phyloP scores from a whole-genome alignment of 768 basidiomycete species.

The Boletus coccyginus region DNA sequence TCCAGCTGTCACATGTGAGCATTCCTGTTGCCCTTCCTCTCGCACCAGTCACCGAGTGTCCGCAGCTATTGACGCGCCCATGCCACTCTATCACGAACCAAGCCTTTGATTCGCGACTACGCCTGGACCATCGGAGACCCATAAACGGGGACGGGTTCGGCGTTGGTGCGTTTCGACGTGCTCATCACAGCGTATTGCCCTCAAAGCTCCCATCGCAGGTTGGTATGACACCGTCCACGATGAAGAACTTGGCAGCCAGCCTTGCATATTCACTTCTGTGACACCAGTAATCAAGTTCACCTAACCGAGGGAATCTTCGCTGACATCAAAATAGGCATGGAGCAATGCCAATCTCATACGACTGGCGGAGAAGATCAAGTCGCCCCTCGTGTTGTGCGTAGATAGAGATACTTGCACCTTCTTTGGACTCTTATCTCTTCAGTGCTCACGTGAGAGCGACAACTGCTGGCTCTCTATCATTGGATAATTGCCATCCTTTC shows the following conservation, averaged over 20 bases:
- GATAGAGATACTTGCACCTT: background rate
- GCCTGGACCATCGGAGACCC: constrained; percentile 77
- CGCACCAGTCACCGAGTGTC: constrained; percentile 1
- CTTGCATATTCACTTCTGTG: constrained; percentile 94
- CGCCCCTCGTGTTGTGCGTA: constrained; percentile 88
- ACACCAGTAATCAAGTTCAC: constrained; percentile 63
- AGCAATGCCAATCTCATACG: constrained; percentile 93
- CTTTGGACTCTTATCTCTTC: constrained; percentile 2
- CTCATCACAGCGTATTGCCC: background rate
- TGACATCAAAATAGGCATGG: constrained; percentile 71
- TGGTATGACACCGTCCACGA: constrained; percentile 93
- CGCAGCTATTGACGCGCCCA: constrained; percentile 84
- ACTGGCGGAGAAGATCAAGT: constrained; percentile 95
- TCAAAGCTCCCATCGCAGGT: constrained; percentile 41
- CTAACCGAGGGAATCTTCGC: background rate
- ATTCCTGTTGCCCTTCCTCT: background rate
- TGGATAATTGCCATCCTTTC: constrained; percentile 97
- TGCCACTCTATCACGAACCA: constrained; percentile 97
- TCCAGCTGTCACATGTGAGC: constrained; percentile 82
- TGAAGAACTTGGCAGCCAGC: constrained; percentile 79
- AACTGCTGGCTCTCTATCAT: constrained; percentile 85
- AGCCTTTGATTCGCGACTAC: constrained; percentile 90
- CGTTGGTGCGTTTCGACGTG: constrained; percentile 57
- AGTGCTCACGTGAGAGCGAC: constrained; percentile 93
- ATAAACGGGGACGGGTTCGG: constrained; percentile 97